Conservation (phyloP, 1,139 yeast species). For the Geotrichum klebahnii region DNA sequence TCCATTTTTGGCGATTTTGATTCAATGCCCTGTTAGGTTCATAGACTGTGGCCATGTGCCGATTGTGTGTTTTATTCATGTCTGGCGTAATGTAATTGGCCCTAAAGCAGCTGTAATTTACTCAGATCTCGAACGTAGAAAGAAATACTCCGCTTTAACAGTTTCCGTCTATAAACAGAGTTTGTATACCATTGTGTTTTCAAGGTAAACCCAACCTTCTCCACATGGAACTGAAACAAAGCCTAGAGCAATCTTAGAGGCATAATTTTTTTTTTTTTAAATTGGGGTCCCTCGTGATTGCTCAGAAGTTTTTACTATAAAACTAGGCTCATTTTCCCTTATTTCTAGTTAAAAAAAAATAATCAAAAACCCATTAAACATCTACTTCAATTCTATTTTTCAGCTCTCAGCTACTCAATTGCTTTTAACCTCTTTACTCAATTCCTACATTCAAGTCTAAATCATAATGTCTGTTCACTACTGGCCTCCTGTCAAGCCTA, state of each 20-base stretch:
- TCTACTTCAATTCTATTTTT: background rate
- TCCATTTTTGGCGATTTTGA: too few species aligned
- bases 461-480: constrained; percentile 29
- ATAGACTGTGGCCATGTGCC: too few species aligned
- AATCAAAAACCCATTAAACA: too few species aligned
- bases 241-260: constrained; percentile 1
- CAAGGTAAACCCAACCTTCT: too few species aligned
- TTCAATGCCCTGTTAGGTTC: too few species aligned
- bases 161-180: background rate
- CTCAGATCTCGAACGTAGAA: too few species aligned
- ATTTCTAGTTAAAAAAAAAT: too few species aligned
- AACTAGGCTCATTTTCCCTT: background rate
- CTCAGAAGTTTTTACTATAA: background rate
- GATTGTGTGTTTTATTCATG: too few species aligned
- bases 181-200: background rate
- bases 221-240: background rate
- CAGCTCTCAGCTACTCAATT: background rate
- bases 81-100: too few species aligned
- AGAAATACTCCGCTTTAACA: background rate
- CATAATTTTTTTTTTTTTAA: background rate
- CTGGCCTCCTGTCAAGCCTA: constrained; percentile 23
- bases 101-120: too few species aligned
- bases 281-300: background rate
- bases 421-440: background rate
- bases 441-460: background rate